phyloP scores from a whole-genome alignment of 345 rosid genomes.

The Citrus hindsii region DNA sequence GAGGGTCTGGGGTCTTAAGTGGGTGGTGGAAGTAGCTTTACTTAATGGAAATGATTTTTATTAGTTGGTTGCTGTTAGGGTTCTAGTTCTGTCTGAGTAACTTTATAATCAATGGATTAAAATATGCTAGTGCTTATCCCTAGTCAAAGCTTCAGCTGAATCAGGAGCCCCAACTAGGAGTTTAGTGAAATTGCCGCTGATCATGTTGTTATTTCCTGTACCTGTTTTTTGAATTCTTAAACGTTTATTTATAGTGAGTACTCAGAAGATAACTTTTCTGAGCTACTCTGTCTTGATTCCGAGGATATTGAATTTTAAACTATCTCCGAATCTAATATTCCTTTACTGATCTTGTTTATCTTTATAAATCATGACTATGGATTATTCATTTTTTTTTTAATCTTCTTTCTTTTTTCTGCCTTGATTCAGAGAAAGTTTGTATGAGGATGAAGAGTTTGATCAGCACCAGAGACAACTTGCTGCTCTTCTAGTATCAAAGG shows the following conservation, averaged over 20 bases:
- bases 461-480: constrained; percentile 92
- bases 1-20: background rate
- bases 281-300: background rate
- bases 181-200: background rate
- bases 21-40: background rate
- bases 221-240: background rate
- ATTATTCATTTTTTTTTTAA: background rate
- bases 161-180: background rate
- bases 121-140: background rate
- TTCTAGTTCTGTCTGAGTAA: background rate
- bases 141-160: background rate
- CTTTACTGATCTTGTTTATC: background rate
- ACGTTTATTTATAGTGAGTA: background rate
- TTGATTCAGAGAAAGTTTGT: constrained; percentile 74
- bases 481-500: constrained; percentile 92
- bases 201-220: background rate
- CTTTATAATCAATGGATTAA: background rate
- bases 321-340: background rate
- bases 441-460: constrained; percentile 96
- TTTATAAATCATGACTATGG: background rate
- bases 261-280: background rate
- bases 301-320: background rate
- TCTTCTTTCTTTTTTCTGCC: background rate
- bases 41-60: background rate
- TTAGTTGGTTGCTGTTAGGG: background rate